Base-by-base conservation (phyloP, 345 rosid species). In the Heritiera fomes region DNA sequence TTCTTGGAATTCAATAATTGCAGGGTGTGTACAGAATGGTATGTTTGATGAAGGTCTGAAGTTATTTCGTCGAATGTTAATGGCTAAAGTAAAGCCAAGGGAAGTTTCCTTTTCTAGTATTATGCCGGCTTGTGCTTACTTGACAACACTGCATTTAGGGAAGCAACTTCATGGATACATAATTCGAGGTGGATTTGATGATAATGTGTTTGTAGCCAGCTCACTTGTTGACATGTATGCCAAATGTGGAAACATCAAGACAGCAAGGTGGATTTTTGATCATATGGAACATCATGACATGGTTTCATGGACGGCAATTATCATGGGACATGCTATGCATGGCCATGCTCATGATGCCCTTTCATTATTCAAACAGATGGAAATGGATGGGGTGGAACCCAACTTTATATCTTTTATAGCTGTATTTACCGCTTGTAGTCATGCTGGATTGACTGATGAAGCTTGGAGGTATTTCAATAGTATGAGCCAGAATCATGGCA, bases 201-300 rank as follows among this genome's bases (percentile, higher is more conserved):
- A 79, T 75, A 91, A 94, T 77, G 71, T 87, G 72, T 93, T 87
- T 76, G 79, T 94, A 69, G 87, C 87, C 40, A 94, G 97, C 87
- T 89, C 98, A 7, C 92, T 94, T 30, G 89, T 93, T n/a, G 97
- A 93, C 83, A 90, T 94, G 95, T 93, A 94, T 72, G 91, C 97
- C 43, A 94, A 91, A 82, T 93, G 98, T 40, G 98, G 98, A 56
- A 88, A 88, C 79, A 87, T 94, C 60, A 86, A 78, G 77, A 68
- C 84, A 49, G 97, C 93, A 14, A 89, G 86, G 80, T 80, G 81
- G 83, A 81, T 93, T 83, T 94, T 93, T 78, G 87, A 86, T 40
- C 78, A 82, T 60, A 91, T 94, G 89, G 83, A 85, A 71, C 80
- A 50, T n/a, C 93, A 85, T 46, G 97, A 94, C 59, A 84, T 87